phyloP scores from a whole-genome alignment of 345 rosid species.

The Boechera stricta region DNA sequence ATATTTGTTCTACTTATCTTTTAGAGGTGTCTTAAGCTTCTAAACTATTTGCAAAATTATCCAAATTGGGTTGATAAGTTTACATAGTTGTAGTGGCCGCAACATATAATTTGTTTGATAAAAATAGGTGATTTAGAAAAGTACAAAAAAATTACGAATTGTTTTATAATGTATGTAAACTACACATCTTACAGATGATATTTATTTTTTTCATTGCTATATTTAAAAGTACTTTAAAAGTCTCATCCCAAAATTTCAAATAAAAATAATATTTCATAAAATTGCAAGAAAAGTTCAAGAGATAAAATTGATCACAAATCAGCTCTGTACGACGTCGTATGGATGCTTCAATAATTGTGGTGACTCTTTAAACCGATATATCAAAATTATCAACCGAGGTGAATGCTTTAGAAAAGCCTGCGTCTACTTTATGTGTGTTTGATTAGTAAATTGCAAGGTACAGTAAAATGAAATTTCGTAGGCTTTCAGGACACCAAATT shows the following conservation, averaged over 20 bases:
- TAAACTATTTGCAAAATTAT: not conserved
- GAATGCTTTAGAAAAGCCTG: conserved; percentile 37
- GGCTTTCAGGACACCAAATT: conserved; percentile 33
- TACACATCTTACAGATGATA: too few relatives aligned
- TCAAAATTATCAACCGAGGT: not conserved
- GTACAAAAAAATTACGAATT: too few relatives aligned
- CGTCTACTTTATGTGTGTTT: conserved; percentile 27
- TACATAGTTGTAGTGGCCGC: too few relatives aligned
- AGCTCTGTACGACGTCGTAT: not conserved
- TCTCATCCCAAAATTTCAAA: too few relatives aligned
- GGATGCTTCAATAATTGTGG: not conserved
- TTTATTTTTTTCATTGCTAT: too few relatives aligned
- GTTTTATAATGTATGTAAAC: too few relatives aligned
- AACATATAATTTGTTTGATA: too few relatives aligned
- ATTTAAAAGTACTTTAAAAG: too few relatives aligned
- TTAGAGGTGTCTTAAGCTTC: not conserved
- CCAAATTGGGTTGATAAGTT: too few relatives aligned
- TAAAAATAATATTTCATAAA: too few relatives aligned
- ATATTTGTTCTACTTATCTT: conserved; percentile 4
- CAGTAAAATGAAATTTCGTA: conserved; percentile 11
- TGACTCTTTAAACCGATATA: not conserved
- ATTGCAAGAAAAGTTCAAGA: not conserved
- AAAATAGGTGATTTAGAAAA: too few relatives aligned
- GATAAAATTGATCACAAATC: not conserved
- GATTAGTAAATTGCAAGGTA: conserved; percentile 26